Evolutionary conservation across 163 green algal species (phyloP).

Genomic region (Scenedesmus sp.): DNA sequence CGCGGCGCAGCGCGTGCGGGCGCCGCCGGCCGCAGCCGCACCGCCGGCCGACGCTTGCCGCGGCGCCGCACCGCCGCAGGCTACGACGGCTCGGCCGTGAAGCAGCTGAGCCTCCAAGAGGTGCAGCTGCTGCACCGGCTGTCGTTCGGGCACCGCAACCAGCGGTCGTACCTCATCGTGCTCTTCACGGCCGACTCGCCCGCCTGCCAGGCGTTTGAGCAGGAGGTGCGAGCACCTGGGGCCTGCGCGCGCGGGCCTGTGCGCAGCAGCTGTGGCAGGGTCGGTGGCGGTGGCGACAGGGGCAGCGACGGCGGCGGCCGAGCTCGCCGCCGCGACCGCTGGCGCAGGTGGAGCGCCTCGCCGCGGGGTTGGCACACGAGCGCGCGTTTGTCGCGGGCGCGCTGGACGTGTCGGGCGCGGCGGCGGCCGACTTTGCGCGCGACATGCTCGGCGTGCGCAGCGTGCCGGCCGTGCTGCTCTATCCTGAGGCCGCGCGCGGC

Average conservation of each 20-base stretch:
- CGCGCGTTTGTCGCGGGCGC: conserved; percentile 42
- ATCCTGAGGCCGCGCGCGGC: conserved; percentile 56
- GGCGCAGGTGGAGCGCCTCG: conserved; percentile 59
- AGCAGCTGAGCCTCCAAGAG: conserved; percentile 37
- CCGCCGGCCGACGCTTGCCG: too few relatives aligned
- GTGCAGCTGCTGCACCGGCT: conserved; percentile 52
- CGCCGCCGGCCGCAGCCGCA: too few relatives aligned
- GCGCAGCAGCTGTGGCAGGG: too few relatives aligned
- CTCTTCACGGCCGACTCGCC: conserved; percentile 50
- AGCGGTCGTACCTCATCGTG: conserved; percentile 52
- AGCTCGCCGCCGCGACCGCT: background rate
- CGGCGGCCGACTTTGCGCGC: background rate
- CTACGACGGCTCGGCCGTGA: conserved; percentile 47
- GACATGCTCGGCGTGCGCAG: conserved; percentile 18
- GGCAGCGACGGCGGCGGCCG: background rate
- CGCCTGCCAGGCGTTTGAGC: conserved; percentile 29
- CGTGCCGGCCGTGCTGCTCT: conserved; percentile 57
- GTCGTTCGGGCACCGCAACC: too few relatives aligned
- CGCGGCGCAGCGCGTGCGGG: too few relatives aligned
- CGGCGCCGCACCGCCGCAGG: conserved; percentile 23
- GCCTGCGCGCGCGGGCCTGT: background rate
- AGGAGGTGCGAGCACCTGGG: too few relatives aligned
- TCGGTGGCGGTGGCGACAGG: background rate
- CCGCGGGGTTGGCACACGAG: conserved; percentile 46
- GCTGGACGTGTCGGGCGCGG: conserved; percentile 40